Base-by-base conservation (phyloP, 148 eudicot species). In the Amaranthus palmeri region DNA sequence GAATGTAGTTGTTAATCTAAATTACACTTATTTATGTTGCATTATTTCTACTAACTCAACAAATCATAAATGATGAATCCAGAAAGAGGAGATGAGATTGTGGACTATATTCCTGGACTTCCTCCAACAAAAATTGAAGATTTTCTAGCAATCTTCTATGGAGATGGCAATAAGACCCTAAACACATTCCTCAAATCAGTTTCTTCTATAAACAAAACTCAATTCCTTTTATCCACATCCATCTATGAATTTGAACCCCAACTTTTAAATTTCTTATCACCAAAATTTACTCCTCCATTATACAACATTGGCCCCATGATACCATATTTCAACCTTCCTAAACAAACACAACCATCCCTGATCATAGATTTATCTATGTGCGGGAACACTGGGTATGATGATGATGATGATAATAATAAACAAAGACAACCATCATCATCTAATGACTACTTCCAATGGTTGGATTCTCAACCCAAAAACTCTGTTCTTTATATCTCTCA, bases 71-170 rank as follows among this genome's bases (percentile, higher is more conserved):
- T 25, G 36, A 25, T 25, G 36, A 25, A 25, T 25, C 36, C 36
- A 25, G 91, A 77, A 54, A 67, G 76, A 60, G 90, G 83, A 68
- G 54, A 82, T 14, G 87, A 87, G 69, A 54, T 58, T 10, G 80
- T 92, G 53, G 78, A 86, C 67, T 92, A 86, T 70, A 83, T 89
- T 57, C 92, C 92, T 3, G 95, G 97, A 45, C 67, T 89, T n/a
- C 79, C 90, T 45, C 42, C 92, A 36, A 79, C 84, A 18, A 80
- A 83, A 3, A 65, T 92, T 7, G 71, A 69, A 13, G 88, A 92
- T 65, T 79, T 89, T 67, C 88, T 90, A 17, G 74, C 88, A 41
- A 7, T 81, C 6, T 79, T 80, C 65, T 17, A 82, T 47, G 85
- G 86, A 44, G 77, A 36, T 4, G 86, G 80, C 10, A 69, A 10